Base-by-base conservation (phyloP, 2,329 filamentous ascomycete species). In the Monilinia fructicola region DNA sequence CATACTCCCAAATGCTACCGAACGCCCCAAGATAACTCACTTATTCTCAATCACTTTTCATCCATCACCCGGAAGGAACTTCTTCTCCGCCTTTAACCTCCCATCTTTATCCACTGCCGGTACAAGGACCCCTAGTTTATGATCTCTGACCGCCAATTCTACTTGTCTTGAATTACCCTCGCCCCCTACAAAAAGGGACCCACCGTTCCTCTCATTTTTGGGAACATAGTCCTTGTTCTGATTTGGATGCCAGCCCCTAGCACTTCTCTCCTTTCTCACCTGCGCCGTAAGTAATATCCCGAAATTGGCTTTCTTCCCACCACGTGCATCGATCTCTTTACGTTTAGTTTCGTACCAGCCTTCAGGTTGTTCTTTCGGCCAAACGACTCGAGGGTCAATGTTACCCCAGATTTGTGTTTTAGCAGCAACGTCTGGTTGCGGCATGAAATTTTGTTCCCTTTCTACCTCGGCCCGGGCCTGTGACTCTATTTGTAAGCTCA, bases 331-430 rank as follows among this genome's bases (percentile, higher is more conserved):
- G 40, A 87, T 85, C 67, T 87, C 84, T 1, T 74, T 71, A 44
- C 80, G 77, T 68, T 86, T 87, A 21, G 75, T 73, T 18, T 71
- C 73, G 60, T 80, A 76, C 84, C 84, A 87, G 23, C 76, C 75
- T 4, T 79, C 71, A 0, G 81, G 78, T 54, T 78, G 78, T 2
- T 76, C 76, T 54, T 81, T 78, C 1, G 78, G 78, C 75, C 79
- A 82, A 62, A 84, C 81, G 1, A 82, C 78, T 1, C 80, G 79
- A 0, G 84, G 85, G 72, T 88, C 82, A 3, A 85, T 77, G 58
- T 80, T 76, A 0, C 79, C 75, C 69, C 80, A 86, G 7, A 78
- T 69, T 31, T 77, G 78, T 38, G 76, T 74, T 6, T 69, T 62
- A 14, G 67, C 48, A 31, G n/a, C 28, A 10, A 63, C 35, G 12